Evolutionary conservation across 441 rosid species (phyloP), one percentile per base, ranked within the genome.

Genomic region (Arabidopsis hybrid): DNA sequence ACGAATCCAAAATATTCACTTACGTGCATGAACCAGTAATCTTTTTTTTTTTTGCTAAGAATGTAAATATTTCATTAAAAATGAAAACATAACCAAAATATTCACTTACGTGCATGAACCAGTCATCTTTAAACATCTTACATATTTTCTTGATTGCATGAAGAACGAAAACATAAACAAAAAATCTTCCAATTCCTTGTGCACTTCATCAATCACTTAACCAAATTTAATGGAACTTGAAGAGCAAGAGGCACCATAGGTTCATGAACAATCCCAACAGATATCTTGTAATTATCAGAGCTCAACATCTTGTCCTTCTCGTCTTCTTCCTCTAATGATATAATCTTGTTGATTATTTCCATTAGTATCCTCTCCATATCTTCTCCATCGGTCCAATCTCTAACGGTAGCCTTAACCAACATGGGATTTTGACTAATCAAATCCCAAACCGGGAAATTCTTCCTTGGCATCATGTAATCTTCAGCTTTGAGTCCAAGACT

Each of bases 401-500:
- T 84, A 18, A 91, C 85, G 64, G 84, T 81, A 2, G 96, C 96
- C 68, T 85, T 88, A 32, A 91, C 69, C 10, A 82, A 68, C 65
- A 35, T 73, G 0, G 89, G 89, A 65, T 88, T 89, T 53, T 79
- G 72, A 82, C 76, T 77, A 39, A 92, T 91, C 60, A 91, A 78
- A 18, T 87, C 93, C 98, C 95, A 95, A 8, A 85, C 85, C 3
- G 98, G 97, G 38, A 83, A 95, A 39, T 85, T 67, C 80, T 89
- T 95, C 83, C 96, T 93, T 13, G 98, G 99, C 99, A 93, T 90
- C 83, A 90, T 13, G 58, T 39, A 78, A 65, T 92, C 97, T 36
- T 74, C 72, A 13, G 85, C 75, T 29, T 62, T 73, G 5, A 95
- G 95, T 83, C 73, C 85, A 73, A 91, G 81, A 75, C 85, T 83